Evolutionary conservation across 306 rosid species (phyloP).

Genomic region (Benincasa hispida): DNA sequence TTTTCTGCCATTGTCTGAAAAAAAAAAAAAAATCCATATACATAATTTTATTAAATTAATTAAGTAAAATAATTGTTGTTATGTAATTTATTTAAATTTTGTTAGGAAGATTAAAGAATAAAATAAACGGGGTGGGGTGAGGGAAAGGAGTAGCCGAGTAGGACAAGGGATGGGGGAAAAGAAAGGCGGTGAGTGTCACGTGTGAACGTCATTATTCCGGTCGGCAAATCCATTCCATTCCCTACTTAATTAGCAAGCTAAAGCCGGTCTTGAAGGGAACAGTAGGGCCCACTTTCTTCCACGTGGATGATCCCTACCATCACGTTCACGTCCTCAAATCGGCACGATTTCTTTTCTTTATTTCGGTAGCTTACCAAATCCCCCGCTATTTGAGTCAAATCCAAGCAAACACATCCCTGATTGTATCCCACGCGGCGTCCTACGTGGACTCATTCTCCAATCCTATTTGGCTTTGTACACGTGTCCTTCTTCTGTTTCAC

Average conservation of each 20-base stretch:
- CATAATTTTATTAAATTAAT: too few species aligned
- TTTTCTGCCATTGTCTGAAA: background rate
- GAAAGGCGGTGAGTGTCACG: constrained; percentile 21
- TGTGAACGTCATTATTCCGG: constrained; percentile 32
- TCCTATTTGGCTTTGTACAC: background rate
- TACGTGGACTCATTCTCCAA: constrained; percentile 15
- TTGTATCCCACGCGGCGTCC: constrained; percentile 33
- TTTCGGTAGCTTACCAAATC: background rate
- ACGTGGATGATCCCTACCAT: constrained; percentile 26
- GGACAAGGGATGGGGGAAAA: constrained; percentile 16
- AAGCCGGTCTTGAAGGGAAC: background rate
- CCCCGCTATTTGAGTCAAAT: constrained; percentile 20
- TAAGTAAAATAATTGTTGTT: too few species aligned
- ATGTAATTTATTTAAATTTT: background rate
- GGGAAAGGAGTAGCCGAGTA: too few species aligned
- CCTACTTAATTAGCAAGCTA: constrained; percentile 27
- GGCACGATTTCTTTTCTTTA: background rate
- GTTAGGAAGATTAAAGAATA: background rate
- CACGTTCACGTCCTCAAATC: constrained; percentile 9
- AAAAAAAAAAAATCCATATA: background rate
- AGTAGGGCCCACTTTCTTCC: constrained; percentile 12
- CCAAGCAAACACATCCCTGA: constrained; percentile 22
- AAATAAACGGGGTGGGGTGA: constrained; percentile 9
- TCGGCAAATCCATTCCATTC: constrained; percentile 21
- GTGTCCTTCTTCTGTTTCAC: background rate